Conservation (phyloP, 805 yeast genomes). For the Candida koratica region DNA sequence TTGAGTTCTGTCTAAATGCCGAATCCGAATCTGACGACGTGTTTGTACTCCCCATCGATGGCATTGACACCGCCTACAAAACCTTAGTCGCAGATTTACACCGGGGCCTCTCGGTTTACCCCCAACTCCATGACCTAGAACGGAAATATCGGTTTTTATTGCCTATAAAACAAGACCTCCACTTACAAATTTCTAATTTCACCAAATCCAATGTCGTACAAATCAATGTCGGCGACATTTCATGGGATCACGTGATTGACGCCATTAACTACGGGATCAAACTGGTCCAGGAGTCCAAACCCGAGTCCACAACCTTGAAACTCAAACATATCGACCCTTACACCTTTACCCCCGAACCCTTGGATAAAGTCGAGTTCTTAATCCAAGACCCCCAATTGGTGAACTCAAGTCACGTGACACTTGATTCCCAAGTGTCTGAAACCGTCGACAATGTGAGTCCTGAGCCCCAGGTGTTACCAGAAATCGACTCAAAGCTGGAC, state of each 20-base stretch:
- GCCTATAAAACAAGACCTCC: conserved; percentile 21
- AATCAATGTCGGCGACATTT: conserved; percentile 10
- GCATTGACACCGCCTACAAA: background rate
- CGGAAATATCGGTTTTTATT: conserved; percentile 24
- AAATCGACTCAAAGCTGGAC: background rate
- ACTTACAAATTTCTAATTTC: conserved; percentile 3
- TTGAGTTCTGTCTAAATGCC: conserved; percentile 56
- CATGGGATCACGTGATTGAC: conserved; percentile 29
- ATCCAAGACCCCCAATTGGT: background rate
- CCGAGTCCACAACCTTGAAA: conserved; percentile 34
- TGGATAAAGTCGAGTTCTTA: conserved; percentile 19
- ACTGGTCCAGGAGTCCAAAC: conserved; percentile 27
- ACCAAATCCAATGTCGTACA: background rate
- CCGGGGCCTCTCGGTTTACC: background rate
- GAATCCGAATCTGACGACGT: conserved; percentile 40
- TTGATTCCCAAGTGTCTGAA: background rate
- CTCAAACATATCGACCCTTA: conserved; percentile 51
- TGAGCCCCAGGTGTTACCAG: background rate
- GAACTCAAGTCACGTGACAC: background rate
- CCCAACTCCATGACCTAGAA: background rate
- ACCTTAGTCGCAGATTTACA: background rate
- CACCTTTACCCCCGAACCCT: conserved; percentile 43
- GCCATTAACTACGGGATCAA: conserved; percentile 33
- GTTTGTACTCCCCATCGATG: conserved; percentile 16
- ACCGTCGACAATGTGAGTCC: background rate